These are phyloP conservation scores for Alternaria viburni DNA, from an alignment of 2,329 filamentous ascomycete genomes.

Conservation along the genomic window DNA sequence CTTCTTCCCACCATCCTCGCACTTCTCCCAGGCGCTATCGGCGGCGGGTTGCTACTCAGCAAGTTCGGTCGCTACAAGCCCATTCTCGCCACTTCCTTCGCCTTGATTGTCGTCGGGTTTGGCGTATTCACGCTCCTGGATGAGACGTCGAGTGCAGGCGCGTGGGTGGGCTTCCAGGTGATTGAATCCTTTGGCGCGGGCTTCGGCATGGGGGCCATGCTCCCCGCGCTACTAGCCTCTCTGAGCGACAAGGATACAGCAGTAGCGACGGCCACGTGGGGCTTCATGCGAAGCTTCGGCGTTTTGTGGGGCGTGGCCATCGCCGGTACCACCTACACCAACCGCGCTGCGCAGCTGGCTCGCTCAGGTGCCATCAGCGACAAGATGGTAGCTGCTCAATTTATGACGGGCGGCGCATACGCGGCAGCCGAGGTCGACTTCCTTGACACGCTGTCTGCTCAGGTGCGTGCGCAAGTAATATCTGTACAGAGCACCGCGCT, in stretches of 20 bases:
- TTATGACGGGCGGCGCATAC: background rate
- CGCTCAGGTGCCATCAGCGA: background rate
- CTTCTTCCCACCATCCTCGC: constrained; percentile 12
- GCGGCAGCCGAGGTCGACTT: background rate
- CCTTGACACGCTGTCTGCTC: background rate
- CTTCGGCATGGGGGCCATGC: background rate
- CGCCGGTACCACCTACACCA: constrained; percentile 20
- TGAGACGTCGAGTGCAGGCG: background rate
- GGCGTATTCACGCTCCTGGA: constrained; percentile 19
- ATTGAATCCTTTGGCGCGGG: constrained; percentile 13
- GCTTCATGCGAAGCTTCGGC: constrained; percentile 26
- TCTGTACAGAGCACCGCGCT: background rate
- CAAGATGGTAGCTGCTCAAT: background rate
- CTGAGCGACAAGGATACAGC: constrained; percentile 18
- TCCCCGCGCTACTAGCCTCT: constrained; percentile 13
- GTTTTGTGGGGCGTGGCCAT: constrained; percentile 29
- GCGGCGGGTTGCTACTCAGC: background rate
- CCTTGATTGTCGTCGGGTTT: background rate
- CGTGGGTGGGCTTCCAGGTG: constrained; percentile 22
- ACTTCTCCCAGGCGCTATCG: constrained; percentile 1
- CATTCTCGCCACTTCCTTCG: background rate
- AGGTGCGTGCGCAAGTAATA: background rate
- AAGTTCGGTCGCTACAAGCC: background rate
- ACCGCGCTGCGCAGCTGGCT: background rate
- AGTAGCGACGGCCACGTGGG: constrained; percentile 10